Conservation (phyloP, 331 rosid genomes). For the Dryas integrifolia region DNA sequence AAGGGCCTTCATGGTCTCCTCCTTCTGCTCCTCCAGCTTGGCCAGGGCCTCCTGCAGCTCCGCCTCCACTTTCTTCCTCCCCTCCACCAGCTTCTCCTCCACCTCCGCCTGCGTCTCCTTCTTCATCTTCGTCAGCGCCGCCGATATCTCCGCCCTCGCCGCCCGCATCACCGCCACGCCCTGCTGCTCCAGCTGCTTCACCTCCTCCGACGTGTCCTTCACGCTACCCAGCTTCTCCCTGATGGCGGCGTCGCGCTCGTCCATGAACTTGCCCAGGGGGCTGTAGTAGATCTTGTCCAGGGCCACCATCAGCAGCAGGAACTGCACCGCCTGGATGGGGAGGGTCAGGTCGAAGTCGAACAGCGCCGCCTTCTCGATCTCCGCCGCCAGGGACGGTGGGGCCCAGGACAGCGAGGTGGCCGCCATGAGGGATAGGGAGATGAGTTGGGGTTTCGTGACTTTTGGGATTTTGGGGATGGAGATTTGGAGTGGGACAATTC, state of each 20-base stretch:
- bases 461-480: conserved; percentile 48
- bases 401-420: conserved; percentile 50
- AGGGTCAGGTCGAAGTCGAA: conserved; percentile 91
- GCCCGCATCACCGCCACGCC: conserved; percentile 67
- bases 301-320: conserved; percentile 75
- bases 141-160: conserved; percentile 81
- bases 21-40: conserved; percentile 72
- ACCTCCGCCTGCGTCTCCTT: conserved; percentile 84
- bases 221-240: conserved; percentile 80
- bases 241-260: conserved; percentile 65
- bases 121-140: conserved; percentile 88
- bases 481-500: conserved; percentile 40
- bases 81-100: conserved; percentile 74
- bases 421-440: conserved; percentile 46
- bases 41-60: conserved; percentile 81
- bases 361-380: conserved; percentile 81
- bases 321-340: conserved; percentile 69
- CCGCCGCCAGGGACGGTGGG: conserved; percentile 61
- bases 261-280: conserved; percentile 89
- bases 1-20: conserved; percentile 68
- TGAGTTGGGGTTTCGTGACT: conserved; percentile 33
- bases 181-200: conserved; percentile 80
- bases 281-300: conserved; percentile 76
- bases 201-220: conserved; percentile 72
- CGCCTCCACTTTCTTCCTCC: conserved; percentile 73